These are phyloP conservation scores for Colletotrichum magnum DNA, from an alignment of 2,329 filamentous ascomycete genomes.

Conservation along the genomic window DNA sequence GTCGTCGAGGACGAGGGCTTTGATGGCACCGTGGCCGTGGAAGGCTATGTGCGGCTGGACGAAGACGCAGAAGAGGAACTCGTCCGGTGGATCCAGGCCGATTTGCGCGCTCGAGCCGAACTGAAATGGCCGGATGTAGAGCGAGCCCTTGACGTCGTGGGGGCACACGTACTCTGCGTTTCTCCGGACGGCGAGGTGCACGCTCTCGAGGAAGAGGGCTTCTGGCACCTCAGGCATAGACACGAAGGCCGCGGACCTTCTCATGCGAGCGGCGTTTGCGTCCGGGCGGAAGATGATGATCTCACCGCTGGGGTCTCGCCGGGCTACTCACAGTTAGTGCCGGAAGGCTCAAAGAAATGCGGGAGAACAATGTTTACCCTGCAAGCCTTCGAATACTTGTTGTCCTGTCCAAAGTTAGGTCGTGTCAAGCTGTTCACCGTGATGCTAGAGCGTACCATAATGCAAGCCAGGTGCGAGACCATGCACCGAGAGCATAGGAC, in stretches of 20 bases:
- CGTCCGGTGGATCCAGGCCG: conserved; percentile 57
- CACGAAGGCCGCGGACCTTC: conserved; percentile 51
- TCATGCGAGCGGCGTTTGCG: conserved; percentile 11
- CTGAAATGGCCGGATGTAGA: conserved; percentile 77
- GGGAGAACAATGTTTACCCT: background rate
- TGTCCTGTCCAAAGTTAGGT: background rate
- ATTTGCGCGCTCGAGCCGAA: conserved; percentile 61
- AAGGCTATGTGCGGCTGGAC: conserved; percentile 76
- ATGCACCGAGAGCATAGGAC: conserved; percentile 6
- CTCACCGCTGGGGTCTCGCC: conserved; percentile 5
- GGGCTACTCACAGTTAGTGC: background rate
- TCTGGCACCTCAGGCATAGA: conserved; percentile 74
- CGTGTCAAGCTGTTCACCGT: background rate
- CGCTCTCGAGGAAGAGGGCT: conserved; percentile 69
- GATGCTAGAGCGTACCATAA: background rate
- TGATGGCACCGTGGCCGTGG: conserved; percentile 55
- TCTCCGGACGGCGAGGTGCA: conserved; percentile 72
- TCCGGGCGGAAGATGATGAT: conserved; percentile 12
- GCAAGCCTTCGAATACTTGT: conserved; percentile 20
- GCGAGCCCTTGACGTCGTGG: conserved; percentile 71
- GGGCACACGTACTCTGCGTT: conserved; percentile 80
- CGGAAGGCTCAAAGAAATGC: background rate
- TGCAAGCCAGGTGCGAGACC: conserved; percentile 17
- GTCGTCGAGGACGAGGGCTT: conserved; percentile 76
- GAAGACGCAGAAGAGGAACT: conserved; percentile 74